Percentiles rank a stretch among this genome's conserved stretches.
Evolutionary conservation across 2,329 filamentous ascomycete species (phyloP).

Genomic region (Colletotrichum liaoningense): DNA sequence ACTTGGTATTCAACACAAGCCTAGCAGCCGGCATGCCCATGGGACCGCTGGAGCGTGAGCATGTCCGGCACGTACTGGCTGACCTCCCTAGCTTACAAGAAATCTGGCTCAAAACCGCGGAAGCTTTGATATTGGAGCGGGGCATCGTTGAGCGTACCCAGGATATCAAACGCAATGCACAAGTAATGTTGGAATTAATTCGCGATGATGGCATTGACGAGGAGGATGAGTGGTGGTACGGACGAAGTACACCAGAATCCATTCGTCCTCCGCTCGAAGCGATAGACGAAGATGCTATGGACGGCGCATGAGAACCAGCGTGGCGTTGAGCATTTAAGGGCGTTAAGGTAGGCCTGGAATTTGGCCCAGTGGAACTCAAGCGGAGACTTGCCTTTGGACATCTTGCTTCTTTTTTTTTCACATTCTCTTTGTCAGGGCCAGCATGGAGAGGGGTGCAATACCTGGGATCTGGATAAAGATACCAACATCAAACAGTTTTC

Average conservation of each 20-base stretch:
- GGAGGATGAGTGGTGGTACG: constrained; percentile 73
- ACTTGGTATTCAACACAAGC: constrained; percentile 66
- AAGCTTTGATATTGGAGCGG: constrained; percentile 70
- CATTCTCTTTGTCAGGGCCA: constrained; percentile 9
- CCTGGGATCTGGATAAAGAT: constrained; percentile 25
- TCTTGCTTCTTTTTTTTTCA: too few relatives aligned
- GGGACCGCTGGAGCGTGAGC: constrained; percentile 62
- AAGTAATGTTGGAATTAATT: constrained; percentile 73
- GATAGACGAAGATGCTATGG: constrained; percentile 63
- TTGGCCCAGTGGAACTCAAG: constrained; percentile 9
- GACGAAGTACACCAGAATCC: constrained; percentile 64
- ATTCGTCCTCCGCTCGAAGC: constrained; percentile 62
- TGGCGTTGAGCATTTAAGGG: constrained; percentile 36
- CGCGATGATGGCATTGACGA: constrained; percentile 68
- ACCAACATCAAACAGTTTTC: constrained; percentile 7
- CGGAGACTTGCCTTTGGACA: neutral
- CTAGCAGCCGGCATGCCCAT: constrained; percentile 72
- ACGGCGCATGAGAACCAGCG: constrained; percentile 38
- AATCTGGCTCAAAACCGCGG: constrained; percentile 73
- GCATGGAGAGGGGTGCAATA: constrained; percentile 23
- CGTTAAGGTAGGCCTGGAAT: constrained; percentile 27
- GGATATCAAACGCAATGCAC: constrained; percentile 72
- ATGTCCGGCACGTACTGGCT: constrained; percentile 61
- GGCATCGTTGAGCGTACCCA: constrained; percentile 67
- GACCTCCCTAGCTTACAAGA: constrained; percentile 70